Percentiles rank a stretch among this genome's conserved stretches.
Evolutionary conservation across 768 basidiomycete species (phyloP).

Genomic region (Peribolospora baueri): DNA sequence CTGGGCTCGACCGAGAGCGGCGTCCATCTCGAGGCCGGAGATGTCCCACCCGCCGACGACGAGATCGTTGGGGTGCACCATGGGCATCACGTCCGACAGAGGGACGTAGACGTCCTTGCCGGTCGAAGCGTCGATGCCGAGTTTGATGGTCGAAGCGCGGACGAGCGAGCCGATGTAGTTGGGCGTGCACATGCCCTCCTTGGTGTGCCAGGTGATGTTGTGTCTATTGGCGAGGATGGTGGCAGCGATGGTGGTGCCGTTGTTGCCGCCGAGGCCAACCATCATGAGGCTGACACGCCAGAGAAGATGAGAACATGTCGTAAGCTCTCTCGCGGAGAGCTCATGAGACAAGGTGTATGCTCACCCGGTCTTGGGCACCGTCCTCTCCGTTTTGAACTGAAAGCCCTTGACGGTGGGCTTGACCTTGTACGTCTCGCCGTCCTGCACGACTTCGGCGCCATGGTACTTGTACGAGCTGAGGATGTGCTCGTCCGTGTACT

Average conservation of each 20-base stretch:
- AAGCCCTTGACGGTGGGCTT: constrained; percentile 51
- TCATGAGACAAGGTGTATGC: constrained; percentile 16
- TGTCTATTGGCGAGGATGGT: constrained; percentile 90
- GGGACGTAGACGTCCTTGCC: constrained; percentile 85
- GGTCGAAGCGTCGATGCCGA: constrained; percentile 53
- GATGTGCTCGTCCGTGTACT: constrained; percentile 60
- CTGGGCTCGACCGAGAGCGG: constrained; percentile 76
- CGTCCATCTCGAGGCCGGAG: constrained; percentile 55
- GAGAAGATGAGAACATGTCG: constrained; percentile 1
- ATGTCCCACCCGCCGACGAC: constrained; percentile 97
- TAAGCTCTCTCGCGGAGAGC: not conserved
- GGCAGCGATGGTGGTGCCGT: constrained; percentile 77
- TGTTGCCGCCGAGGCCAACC: constrained; percentile 93
- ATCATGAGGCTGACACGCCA: constrained; percentile 52
- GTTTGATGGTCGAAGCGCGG: constrained; percentile 77
- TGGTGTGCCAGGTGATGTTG: constrained; percentile 84
- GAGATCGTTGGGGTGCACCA: constrained; percentile 95
- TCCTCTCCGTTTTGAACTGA: constrained; percentile 73
- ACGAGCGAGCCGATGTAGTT: constrained; percentile 96
- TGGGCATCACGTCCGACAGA: constrained; percentile 72
- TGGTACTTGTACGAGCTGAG: constrained; percentile 60
- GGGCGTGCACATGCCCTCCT: constrained; percentile 69
- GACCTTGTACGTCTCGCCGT: constrained; percentile 45
- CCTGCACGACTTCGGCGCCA: constrained; percentile 28
- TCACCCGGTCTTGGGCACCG: constrained; percentile 77